phyloP scores from a whole-genome alignment of 148 eudicot species.

The Rhododendron mucronatum region DNA sequence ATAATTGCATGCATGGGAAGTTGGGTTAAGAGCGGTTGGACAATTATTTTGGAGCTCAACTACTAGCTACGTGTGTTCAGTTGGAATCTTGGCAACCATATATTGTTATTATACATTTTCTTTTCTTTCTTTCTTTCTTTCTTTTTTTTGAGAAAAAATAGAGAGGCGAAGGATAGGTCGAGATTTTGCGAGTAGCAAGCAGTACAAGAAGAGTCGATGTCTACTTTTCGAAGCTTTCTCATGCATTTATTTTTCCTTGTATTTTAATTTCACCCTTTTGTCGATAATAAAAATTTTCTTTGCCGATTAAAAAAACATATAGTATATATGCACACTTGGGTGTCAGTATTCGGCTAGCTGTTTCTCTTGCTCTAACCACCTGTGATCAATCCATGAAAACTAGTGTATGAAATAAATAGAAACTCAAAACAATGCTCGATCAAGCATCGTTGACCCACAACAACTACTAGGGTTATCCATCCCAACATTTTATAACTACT shows the following conservation, averaged over 20 bases:
- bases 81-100: not conserved
- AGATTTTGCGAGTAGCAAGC: too few species aligned
- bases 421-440: too few species aligned
- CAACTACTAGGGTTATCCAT: too few species aligned
- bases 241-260: not conserved
- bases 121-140: not conserved
- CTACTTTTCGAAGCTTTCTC: not conserved
- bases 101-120: not conserved
- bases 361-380: not conserved
- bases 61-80: not conserved
- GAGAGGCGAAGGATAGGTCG: not conserved
- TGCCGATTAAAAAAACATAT: too few species aligned
- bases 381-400: too few species aligned
- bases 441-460: too few species aligned
- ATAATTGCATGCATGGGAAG: not conserved
- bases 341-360: not conserved
- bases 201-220: not conserved
- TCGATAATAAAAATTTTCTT: not conserved
- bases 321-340: not conserved
- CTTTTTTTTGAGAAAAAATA: not conserved
- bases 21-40: not conserved
- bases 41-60: not conserved
- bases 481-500: too few species aligned
- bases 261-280: not conserved
- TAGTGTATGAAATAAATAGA: too few species aligned